These are phyloP conservation scores for Musa schizocarpa DNA, from an alignment of 176 grass and related monocot genomes.

Conservation along the genomic window DNA sequence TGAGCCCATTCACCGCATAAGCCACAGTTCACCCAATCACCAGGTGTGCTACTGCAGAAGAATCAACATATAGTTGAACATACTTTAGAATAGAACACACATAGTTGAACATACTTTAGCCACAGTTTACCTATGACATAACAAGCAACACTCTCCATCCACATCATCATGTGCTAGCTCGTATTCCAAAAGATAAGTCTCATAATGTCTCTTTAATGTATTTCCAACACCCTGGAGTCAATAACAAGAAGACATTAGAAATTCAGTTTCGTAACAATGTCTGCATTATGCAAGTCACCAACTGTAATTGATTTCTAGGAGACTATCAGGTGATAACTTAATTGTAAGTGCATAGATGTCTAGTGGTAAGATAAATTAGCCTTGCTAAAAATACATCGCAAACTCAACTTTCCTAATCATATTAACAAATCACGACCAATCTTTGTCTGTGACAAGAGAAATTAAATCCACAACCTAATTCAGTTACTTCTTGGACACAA, in stretches of 20 bases:
- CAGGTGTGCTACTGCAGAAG: constrained; percentile 47
- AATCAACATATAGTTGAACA: neutral
- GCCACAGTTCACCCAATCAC: constrained; percentile 74
- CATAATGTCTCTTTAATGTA: constrained; percentile 69
- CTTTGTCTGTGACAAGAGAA: no score
- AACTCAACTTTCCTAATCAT: neutral
- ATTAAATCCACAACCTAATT: no score
- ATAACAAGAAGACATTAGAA: neutral
- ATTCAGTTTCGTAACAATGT: no score
- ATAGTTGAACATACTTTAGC: no score
- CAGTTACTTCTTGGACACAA: no score
- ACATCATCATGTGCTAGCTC: constrained; percentile 70
- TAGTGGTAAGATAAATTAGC: neutral
- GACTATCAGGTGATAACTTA: no score
- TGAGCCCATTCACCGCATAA: constrained; percentile 74
- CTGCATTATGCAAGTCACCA: no score
- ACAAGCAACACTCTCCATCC: constrained; percentile 54
- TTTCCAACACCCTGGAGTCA: constrained; percentile 55
- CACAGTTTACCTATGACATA: constrained; percentile 48
- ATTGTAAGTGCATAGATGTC: neutral
- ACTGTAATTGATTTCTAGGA: no score
- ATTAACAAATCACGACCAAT: neutral
- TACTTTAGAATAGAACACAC: neutral
- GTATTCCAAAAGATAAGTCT: constrained; percentile 72
- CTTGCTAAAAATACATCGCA: neutral